phyloP scores from a whole-genome alignment of 140 eudicot genomes.

The Erigeron philadelphicus region DNA sequence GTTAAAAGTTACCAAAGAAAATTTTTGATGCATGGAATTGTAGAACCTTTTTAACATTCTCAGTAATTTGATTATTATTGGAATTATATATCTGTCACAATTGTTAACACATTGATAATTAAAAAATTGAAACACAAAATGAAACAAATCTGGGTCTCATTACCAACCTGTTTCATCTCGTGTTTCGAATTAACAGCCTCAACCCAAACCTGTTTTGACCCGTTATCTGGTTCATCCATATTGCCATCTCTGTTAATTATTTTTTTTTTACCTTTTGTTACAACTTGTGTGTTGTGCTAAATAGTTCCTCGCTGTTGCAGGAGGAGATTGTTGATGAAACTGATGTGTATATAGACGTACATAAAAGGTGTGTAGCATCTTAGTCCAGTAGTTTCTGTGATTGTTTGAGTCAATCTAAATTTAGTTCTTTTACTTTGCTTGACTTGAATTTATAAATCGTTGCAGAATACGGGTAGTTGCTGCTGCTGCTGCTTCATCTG shows the following conservation, averaged over 20 bases:
- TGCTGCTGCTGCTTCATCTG: slow-evolving; percentile 85
- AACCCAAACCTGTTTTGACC: neutral
- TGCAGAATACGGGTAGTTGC: slow-evolving; percentile 91
- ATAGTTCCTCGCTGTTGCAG: slow-evolving; percentile 38
- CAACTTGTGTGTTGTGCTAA: slow-evolving; percentile 15
- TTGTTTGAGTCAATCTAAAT: slow-evolving; percentile 6
- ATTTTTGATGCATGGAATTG: neutral
- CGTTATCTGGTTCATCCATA: neutral
- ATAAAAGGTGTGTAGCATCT: slow-evolving; percentile 59
- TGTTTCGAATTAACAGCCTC: neutral
- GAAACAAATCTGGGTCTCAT: too few relatives aligned
- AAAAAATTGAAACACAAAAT: too few relatives aligned
- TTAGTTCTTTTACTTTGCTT: slow-evolving; percentile 7
- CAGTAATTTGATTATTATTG: too few relatives aligned
- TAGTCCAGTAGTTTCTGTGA: neutral
- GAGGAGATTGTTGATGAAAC: slow-evolving; percentile 99
- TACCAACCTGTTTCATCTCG: too few relatives aligned
- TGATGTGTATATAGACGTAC: slow-evolving; percentile 85
- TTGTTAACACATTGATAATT: too few relatives aligned
- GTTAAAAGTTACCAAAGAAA: neutral
- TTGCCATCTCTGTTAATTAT: neutral
- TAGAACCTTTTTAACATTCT: too few relatives aligned
- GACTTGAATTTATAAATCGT: slow-evolving; percentile 12
- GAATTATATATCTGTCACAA: too few relatives aligned
- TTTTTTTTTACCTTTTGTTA: slow-evolving; percentile 14